Evolutionary conservation across 352 stramenopile genomes (phyloP), one percentile per base, ranked within the genome.

Genomic region (Pythium pyrilobum): DNA sequence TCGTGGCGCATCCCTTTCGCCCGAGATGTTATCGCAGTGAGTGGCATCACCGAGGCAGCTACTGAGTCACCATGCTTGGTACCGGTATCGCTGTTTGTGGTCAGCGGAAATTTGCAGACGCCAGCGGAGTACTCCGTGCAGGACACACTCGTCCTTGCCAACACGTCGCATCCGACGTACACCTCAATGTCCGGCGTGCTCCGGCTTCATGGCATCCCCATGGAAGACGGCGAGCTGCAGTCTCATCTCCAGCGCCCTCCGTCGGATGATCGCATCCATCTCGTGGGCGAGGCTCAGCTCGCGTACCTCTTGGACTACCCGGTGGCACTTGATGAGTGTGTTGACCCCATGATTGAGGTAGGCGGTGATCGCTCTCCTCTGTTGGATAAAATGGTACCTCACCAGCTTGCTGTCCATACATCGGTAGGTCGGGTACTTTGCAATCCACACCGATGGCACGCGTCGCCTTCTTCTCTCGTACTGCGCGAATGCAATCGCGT

Each of bases 271-370:
- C 12, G 25, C 1, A n/a, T 55, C 11, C 27, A 38, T 5, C 5
- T 74, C 8, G 57, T 84, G 12, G 25, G 43, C 18, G 81, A 91
- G 36, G 37, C 56, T 4, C 23, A 56, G 13, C 36, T 91, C 25
- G 77, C 80, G 12, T 52, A 38, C 6, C 27, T 74, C 4, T 48
- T 91, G 20, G 74, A 87, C 61, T 91, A 91, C 56, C 81, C 77
- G 4, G 57, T 91, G 21, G 71, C 70, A 2, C 59, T 89, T 25
- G 79, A 77, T 48, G 74, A 85, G 32, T 89, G 80, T 38, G 51
- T 47, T 13, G 70, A 64, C 0, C 34, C 58, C 12, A 89, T 87
- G 75, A 45, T 87, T n/a, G 80, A 89, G 78, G 78, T 89, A 37
- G 8, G 63, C 62, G 11, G n/a, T 44, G 21, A 42, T 18, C n/a